Evolutionary conservation across 139 green algal species (phyloP).

Genomic region (Haematococcus lacustris): DNA sequence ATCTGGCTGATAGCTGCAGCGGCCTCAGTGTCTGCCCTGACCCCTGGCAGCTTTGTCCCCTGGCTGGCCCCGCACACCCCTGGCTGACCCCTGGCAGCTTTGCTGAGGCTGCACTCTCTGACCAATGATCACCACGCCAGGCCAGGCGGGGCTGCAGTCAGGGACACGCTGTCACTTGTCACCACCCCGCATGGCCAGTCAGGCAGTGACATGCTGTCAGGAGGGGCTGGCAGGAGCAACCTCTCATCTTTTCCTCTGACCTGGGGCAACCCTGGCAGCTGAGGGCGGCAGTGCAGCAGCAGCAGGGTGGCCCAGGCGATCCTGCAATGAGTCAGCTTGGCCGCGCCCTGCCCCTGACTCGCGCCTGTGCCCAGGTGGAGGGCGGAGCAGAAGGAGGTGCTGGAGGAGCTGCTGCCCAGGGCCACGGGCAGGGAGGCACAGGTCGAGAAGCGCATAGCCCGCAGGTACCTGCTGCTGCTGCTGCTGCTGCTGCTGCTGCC

Average conservation of each 20-base stretch:
- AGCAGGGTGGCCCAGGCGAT: too few species aligned
- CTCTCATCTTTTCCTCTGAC: not conserved
- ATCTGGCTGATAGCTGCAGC: too few species aligned
- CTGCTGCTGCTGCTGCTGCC: not conserved
- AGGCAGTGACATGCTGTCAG: not conserved
- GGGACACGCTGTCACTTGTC: too few species aligned
- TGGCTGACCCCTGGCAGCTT: too few species aligned
- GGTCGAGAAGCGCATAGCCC: constrained; percentile 46
- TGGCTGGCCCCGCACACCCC: too few species aligned
- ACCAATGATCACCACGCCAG: too few species aligned
- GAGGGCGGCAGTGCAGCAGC: not conserved
- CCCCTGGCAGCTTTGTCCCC: too few species aligned
- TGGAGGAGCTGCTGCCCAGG: constrained; percentile 54
- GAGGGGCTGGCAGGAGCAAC: not conserved
- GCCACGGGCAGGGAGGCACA: constrained; percentile 45
- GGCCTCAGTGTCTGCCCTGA: too few species aligned
- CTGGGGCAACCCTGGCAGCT: not conserved
- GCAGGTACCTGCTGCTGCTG: constrained; percentile 1
- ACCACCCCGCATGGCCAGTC: too few species aligned
- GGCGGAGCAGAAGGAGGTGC: constrained; percentile 35
- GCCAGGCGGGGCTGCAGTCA: too few species aligned
- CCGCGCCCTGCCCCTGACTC: not conserved
- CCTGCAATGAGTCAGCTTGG: too few species aligned
- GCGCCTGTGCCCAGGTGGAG: constrained; percentile 9
- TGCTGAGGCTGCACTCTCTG: too few species aligned